These are phyloP conservation scores for Candida stauntonica DNA, from an alignment of 805 yeast species.

Conservation along the genomic window DNA sequence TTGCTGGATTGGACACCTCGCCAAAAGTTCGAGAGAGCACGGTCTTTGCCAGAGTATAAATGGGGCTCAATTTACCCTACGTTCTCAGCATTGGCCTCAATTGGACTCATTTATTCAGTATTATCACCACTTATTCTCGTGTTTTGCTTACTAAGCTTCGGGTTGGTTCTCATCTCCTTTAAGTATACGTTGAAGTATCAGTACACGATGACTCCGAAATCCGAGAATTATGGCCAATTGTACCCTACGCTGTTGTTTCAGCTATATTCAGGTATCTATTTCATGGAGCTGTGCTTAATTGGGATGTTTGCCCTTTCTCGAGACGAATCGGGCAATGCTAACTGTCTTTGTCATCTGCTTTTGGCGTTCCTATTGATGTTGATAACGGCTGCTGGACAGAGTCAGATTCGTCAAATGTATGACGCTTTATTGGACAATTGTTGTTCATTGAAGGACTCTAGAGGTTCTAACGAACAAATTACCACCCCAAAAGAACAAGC, in stretches of 20 bases:
- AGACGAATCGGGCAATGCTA: conserved; percentile 40
- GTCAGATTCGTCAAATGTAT: conserved; percentile 43
- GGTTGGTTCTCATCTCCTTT: conserved; percentile 56
- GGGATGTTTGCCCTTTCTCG: conserved; percentile 69
- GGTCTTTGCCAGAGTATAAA: conserved; percentile 40
- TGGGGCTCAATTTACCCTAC: conserved; percentile 84
- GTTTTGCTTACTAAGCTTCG: conserved; percentile 53
- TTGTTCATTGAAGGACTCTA: conserved; percentile 31
- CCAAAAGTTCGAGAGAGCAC: conserved; percentile 41
- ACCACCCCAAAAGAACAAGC: background rate
- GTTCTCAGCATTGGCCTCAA: conserved; percentile 71
- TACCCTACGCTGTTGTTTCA: conserved; percentile 76
- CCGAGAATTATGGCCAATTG: conserved; percentile 65
- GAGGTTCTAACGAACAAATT: background rate
- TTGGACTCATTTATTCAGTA: conserved; percentile 73
- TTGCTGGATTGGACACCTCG: conserved; percentile 59
- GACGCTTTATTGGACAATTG: conserved; percentile 29
- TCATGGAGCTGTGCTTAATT: conserved; percentile 70
- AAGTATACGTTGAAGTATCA: conserved; percentile 64
- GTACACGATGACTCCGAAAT: conserved; percentile 43
- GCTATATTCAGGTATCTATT: conserved; percentile 75
- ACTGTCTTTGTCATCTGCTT: conserved; percentile 44
- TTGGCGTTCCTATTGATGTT: conserved; percentile 48
- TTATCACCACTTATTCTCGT: conserved; percentile 75
- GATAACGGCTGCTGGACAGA: conserved; percentile 54